Conservation (phyloP, 1,284 basidiomycete species). For the Sphagnurus paluster region DNA sequence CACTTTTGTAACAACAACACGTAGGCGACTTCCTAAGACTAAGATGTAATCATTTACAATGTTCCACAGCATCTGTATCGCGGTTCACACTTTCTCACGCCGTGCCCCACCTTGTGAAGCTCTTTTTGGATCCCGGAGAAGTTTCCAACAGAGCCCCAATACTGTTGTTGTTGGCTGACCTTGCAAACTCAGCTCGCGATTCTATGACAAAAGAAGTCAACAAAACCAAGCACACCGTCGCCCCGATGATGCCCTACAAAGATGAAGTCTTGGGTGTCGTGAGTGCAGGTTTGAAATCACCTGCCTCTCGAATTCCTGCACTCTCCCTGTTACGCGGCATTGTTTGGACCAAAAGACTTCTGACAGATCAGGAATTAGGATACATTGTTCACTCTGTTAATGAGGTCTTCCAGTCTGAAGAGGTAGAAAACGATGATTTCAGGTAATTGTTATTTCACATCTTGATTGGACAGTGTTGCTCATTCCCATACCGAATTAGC, state of each 20-base stretch:
- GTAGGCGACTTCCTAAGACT: constrained; percentile 44
- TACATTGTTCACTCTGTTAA: constrained; percentile 80
- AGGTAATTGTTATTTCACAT: constrained; percentile 39
- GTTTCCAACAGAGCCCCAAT: constrained; percentile 72
- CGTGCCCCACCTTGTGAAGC: constrained; percentile 70
- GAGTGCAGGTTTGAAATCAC: constrained; percentile 59
- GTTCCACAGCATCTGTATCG: constrained; percentile 63
- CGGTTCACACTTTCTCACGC: constrained; percentile 66
- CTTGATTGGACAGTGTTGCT: neutral
- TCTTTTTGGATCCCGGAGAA: constrained; percentile 81
- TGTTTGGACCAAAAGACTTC: constrained; percentile 61
- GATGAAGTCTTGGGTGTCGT: constrained; percentile 74
- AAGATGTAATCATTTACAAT: constrained; percentile 5
- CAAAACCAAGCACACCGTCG: constrained; percentile 28
- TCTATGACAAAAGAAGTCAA: constrained; percentile 31
- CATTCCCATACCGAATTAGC: constrained; percentile 38
- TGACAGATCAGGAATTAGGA: constrained; percentile 73
- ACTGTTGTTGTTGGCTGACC: constrained; percentile 58
- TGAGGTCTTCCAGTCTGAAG: constrained; percentile 58
- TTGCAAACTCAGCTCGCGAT: constrained; percentile 55
- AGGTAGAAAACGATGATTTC: constrained; percentile 55
- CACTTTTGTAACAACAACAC: constrained; percentile 71
- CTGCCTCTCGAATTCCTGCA: constrained; percentile 57
- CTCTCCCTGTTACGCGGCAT: constrained; percentile 64
- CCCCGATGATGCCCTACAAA: constrained; percentile 62